A percentile compares a stretch with the other conserved stretches of the same genome.
These are phyloP conservation scores for Wickerhamiella lipophila DNA, from an alignment of 805 yeast species.

Conservation along the genomic window DNA sequence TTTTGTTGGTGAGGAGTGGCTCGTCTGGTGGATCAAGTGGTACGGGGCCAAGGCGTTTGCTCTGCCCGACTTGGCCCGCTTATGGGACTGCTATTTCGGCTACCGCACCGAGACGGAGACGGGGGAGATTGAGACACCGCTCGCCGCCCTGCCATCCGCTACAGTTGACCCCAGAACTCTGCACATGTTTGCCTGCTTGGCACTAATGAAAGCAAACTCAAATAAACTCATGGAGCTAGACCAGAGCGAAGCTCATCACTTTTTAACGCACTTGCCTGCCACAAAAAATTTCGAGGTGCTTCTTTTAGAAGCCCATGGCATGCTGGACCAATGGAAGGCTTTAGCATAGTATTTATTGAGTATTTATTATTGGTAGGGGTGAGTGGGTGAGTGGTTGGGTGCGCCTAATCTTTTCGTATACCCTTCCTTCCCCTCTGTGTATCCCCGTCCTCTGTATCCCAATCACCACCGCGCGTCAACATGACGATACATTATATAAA, in stretches of 20 bases:
- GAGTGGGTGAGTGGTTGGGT: too few relatives aligned
- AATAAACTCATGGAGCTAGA: slow-evolving; percentile 73
- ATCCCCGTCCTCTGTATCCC: too few relatives aligned
- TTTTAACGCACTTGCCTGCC: slow-evolving; percentile 41
- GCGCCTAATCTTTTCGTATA: too few relatives aligned
- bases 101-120: slow-evolving; percentile 32
- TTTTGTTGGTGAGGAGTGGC: slow-evolving; percentile 67
- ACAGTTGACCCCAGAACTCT: slow-evolving; percentile 21
- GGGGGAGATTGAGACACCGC: not conserved
- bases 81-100: slow-evolving; percentile 81
- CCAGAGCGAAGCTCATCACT: slow-evolving; percentile 76
- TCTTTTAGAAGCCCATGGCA: slow-evolving; percentile 67
- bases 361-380: too few relatives aligned
- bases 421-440: too few relatives aligned
- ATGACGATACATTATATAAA: slow-evolving; percentile 3
- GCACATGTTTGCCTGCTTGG: slow-evolving; percentile 59
- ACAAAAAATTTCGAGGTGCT: slow-evolving; percentile 60
- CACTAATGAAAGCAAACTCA: slow-evolving; percentile 69
- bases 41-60: slow-evolving; percentile 80
- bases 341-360: slow-evolving; percentile 7
- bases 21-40: slow-evolving; percentile 90
- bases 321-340: slow-evolving; percentile 27
- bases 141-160: slow-evolving; percentile 3
- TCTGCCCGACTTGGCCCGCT: slow-evolving; percentile 65
- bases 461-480: too few relatives aligned